Base-by-base conservation (phyloP, 2,329 filamentous ascomycete species). In the Colletotrichum godetiae region DNA sequence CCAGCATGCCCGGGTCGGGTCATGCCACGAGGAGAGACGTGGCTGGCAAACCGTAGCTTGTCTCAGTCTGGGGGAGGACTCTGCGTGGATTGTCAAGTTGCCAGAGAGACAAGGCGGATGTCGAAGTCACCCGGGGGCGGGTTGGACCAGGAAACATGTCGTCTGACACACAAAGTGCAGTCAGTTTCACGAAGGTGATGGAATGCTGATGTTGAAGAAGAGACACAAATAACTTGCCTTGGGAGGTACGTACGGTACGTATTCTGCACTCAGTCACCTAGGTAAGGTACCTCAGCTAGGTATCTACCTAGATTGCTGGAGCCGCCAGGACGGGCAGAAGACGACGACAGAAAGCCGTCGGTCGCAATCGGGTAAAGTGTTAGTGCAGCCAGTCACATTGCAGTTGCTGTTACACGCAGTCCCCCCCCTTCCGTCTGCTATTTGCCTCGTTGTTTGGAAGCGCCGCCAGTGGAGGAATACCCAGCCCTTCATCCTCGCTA, bases 11-110 rank as follows among this genome's bases (percentile, higher is more conserved):
- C 24, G 13, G 29, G 53, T 37, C 46, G 12, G 52, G 57, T 27
- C 63, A 64, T 55, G 55, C 66, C 58, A 72, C 58, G 66, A 65
- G 71, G 65, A 72, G 52, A 58, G 42, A 64, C 58, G 63, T 58
- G 69, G 58, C 64, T 52, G 58, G 29, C 31, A 22, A 6, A 31
- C 66, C 11, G 49, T 27, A 33, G n/a, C n/a, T 8, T 68, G 69
- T 52, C 57, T 68, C 49, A 24, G 29, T 24, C 22, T 29, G 42
- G 22, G 37, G 35, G 46, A 56, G 29, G 29, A 24, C 22, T 42
- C 15, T n/a, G 15, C 8, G 42, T 15, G 42, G 12, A 55, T 56
- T 11, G 15, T 33, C 13, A 33, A n/a, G 42, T 49, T 63, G 33
- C 69, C 42, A 22, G 27, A 29, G 59, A 56, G 49, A 64, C 31